Evolutionary conservation across 306 rosid genomes (phyloP), one percentile per base, ranked within the genome.

Genomic region (Luffa aegyptiaca): DNA sequence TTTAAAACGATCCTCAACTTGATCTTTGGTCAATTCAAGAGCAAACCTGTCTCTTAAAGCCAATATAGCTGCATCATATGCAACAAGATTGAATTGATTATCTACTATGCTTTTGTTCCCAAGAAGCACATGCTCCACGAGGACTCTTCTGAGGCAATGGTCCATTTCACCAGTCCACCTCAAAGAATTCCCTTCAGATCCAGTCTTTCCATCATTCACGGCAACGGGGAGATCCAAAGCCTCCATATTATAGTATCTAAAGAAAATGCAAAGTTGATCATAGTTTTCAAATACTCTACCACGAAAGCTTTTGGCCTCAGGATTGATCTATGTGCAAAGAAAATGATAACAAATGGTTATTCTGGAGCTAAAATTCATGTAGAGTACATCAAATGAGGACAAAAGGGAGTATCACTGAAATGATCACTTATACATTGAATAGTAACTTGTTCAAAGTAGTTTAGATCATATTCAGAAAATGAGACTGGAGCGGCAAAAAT

Each of bases 121-220:
- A 44, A 78, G 84, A 76, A 68, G 85, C 75, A 86, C 82, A 75
- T 85, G 92, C 79, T 89, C 82, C 76, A 83, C 84, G 13, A 89
- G 90, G 69, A 75, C 78, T 80, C 76, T 85, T 80, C 82, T 82
- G 10, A 86, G 76, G 61, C 88, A 89, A 52, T 77, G 35, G 46
- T 89, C 92, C 90, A 89, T 89, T 81, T 85, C 92, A 80, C 81
- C 81, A 75, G 88, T 85, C 92, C 92, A 89, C 83, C 85, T 85
- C 42, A 83, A 52, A 45, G 80, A 56, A 84, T 77, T 84, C 46
- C 81, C 85, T 81, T 66, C 82, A 81, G 82, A 84, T 81, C 82
- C 83, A 78, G 73, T 71, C 80, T 52, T 70, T 62, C 58, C 63
- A 76, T 85, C 88, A 78, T 51, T 80, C 41, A 69, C 79, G 78